These are phyloP conservation scores for Barnettozyma wickerhamii DNA, from an alignment of 805 yeast species.

Conservation along the genomic window DNA sequence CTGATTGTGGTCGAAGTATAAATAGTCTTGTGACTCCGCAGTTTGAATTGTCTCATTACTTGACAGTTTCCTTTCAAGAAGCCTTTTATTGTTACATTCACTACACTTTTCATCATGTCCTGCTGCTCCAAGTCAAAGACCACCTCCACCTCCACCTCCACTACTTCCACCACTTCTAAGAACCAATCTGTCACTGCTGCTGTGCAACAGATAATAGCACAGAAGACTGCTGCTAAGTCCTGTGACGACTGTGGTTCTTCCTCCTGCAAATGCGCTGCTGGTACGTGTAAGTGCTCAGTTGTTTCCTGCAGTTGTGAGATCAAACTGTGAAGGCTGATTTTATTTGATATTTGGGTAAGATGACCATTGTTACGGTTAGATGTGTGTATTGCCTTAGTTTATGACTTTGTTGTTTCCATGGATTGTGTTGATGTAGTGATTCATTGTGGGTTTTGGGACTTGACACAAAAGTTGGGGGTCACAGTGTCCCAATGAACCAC, in stretches of 20 bases:
- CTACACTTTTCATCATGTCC: constrained; percentile 14
- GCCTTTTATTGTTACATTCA: too few species aligned
- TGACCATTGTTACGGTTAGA: background rate
- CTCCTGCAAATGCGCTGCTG: constrained; percentile 25
- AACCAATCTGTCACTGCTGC: constrained; percentile 1
- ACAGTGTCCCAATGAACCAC: too few species aligned
- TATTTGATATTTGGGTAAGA: too few species aligned
- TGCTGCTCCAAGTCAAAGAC: constrained; percentile 20
- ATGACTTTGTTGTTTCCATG: background rate
- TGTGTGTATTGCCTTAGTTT: background rate
- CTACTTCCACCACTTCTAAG: background rate
- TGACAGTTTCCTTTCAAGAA: too few species aligned
- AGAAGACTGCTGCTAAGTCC: constrained; percentile 22
- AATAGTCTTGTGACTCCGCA: too few species aligned
- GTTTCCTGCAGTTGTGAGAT: constrained; percentile 21
- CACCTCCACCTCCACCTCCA: background rate
- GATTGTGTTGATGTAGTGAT: too few species aligned
- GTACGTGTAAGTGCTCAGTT: constrained; percentile 23
- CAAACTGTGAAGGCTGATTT: constrained; percentile 16
- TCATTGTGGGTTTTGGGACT: too few species aligned
- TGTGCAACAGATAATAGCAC: constrained; percentile 20
- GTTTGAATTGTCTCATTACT: background rate
- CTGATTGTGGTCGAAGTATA: too few species aligned
- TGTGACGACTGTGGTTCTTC: constrained; percentile 23
- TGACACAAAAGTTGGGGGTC: too few species aligned